A percentile compares a stretch with the other conserved stretches of the same genome.
Evolutionary conservation across 805 yeast genomes (phyloP).

Genomic region (Candida montana): DNA sequence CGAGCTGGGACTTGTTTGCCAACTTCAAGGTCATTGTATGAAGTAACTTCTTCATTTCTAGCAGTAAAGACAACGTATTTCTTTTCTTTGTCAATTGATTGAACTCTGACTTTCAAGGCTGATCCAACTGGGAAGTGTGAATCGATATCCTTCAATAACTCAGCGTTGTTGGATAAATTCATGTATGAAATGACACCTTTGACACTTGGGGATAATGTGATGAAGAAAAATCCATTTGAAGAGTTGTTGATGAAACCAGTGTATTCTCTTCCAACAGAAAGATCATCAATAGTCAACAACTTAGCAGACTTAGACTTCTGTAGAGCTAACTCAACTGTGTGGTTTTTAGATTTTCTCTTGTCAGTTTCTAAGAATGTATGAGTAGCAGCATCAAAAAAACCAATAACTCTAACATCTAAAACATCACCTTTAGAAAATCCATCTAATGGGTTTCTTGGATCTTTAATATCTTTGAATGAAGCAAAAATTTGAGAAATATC

Average conservation of each 20-base stretch:
- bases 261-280: conserved; percentile 45
- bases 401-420: conserved; percentile 63
- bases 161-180: conserved; percentile 54
- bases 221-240: conserved; percentile 58
- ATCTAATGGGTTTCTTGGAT: conserved; percentile 52
- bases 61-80: conserved; percentile 46
- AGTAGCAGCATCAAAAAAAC: conserved; percentile 66
- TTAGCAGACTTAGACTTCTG: conserved; percentile 32
- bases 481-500: conserved; percentile 70
- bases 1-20: conserved; percentile 59
- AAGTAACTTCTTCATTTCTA: conserved; percentile 37
- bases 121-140: conserved; percentile 66
- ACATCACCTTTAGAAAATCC: conserved; percentile 53
- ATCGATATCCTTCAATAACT: conserved; percentile 43
- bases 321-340: conserved; percentile 60
- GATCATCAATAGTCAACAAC: conserved; percentile 35
- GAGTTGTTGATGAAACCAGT: conserved; percentile 63
- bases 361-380: conserved; percentile 65
- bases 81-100: conserved; percentile 47
- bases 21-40: conserved; percentile 44
- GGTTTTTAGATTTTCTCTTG: conserved; percentile 48
- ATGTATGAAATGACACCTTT: conserved; percentile 62
- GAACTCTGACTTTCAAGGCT: conserved; percentile 56
- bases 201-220: conserved; percentile 60
- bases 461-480: conserved; percentile 45